phyloP scores from a whole-genome alignment of 768 basidiomycete species.

The Postia placenta region DNA sequence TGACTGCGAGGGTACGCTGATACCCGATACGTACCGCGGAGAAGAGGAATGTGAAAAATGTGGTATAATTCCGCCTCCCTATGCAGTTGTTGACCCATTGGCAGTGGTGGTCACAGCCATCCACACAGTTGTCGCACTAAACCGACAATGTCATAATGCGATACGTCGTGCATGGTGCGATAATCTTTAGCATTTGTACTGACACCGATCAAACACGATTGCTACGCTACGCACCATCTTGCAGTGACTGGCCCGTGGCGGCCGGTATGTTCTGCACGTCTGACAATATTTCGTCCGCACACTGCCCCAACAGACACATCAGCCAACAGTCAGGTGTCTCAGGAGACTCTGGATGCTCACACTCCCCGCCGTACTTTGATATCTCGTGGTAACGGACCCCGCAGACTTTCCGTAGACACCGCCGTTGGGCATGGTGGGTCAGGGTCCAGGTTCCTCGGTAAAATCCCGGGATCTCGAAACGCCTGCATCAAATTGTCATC shows the following conservation, averaged over 20 bases:
- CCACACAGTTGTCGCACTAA: conserved; percentile 96
- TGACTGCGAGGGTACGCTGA: conserved; percentile 7
- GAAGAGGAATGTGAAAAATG: conserved; percentile 84
- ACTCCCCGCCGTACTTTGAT: conserved; percentile 70
- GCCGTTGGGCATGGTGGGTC: conserved; percentile 70
- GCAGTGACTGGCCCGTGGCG: conserved; percentile 93
- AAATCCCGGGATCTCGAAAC: conserved; percentile 78
- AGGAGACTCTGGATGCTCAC: conserved; percentile 45
- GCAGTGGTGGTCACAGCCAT: conserved; percentile 90
- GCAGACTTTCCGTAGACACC: conserved; percentile 55
- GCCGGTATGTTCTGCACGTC: conserved; percentile 89
- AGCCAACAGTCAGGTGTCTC: conserved; percentile 3
- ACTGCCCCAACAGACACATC: conserved; percentile 32
- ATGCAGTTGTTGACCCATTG: conserved; percentile 95
- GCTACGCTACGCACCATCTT: conserved; percentile 60
- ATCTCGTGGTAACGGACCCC: conserved; percentile 72
- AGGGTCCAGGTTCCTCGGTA: conserved; percentile 83
- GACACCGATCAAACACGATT: not conserved
- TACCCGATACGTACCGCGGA: conserved; percentile 51
- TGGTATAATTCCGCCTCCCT: conserved; percentile 89
- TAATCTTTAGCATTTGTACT: not conserved
- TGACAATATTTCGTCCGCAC: conserved; percentile 92
- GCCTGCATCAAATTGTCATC: conserved; percentile 38
- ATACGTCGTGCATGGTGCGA: too few species aligned
- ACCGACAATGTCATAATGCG: too few species aligned